phyloP scores from a whole-genome alignment of 2,329 filamentous ascomycete genomes.

The Diaporthe sp. region DNA sequence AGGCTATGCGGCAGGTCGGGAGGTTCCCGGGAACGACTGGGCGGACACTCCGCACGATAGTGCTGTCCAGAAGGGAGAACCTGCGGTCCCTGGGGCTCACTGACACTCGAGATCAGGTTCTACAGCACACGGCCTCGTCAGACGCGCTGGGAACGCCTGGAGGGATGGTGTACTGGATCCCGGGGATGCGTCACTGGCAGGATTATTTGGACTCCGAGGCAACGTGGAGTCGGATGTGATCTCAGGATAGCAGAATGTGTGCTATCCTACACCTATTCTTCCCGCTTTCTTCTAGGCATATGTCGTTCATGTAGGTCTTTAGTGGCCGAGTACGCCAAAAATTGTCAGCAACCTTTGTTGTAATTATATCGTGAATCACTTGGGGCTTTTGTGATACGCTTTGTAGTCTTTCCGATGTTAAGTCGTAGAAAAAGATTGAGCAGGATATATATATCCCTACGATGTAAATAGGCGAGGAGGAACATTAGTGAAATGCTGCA shows the following conservation, averaged over 20 bases:
- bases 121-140: background rate
- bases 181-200: constrained; percentile 17
- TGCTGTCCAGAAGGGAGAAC: background rate
- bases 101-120: background rate
- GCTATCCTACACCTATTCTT: background rate
- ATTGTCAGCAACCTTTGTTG: background rate
- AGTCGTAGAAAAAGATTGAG: background rate
- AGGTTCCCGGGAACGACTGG: background rate
- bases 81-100: background rate
- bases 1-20: background rate
- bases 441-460: background rate
- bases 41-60: background rate
- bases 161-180: background rate
- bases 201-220: background rate
- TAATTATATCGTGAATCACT: background rate
- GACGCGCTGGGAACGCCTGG: background rate
- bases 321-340: background rate
- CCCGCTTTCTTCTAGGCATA: background rate
- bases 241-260: background rate
- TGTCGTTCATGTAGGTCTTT: background rate
- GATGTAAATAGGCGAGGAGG: background rate
- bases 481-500: background rate
- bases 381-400: background rate
- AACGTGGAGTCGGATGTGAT: background rate
- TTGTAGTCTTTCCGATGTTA: background rate